A percentile compares a stretch with the other conserved stretches of the same genome.
These are phyloP conservation scores for Phycomyces nitens DNA, from an alignment of 192 early-diverging fungal genomes.

Conservation along the genomic window DNA sequence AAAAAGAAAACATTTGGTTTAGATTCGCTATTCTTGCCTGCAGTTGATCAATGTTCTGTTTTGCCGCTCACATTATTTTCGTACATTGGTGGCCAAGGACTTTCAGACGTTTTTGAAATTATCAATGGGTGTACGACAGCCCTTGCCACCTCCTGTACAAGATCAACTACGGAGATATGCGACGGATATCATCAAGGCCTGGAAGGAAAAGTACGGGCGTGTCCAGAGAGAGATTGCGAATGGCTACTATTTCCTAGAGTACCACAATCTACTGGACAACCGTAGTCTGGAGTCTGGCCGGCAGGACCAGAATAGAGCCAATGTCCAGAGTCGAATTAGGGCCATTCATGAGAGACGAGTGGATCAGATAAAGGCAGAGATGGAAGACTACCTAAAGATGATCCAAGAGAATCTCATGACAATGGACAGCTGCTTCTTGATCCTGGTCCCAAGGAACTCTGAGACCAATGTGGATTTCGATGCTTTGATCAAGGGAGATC, in stretches of 20 bases:
- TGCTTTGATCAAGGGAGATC: constrained; percentile 24
- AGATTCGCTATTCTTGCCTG: constrained; percentile 59
- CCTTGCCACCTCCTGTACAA: constrained; percentile 48
- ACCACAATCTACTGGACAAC: constrained; percentile 31
- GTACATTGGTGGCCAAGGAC: constrained; percentile 44
- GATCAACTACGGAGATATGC: constrained; percentile 44
- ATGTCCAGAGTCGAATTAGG: constrained; percentile 25
- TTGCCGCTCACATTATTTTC: constrained; percentile 61
- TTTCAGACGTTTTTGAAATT: constrained; percentile 54
- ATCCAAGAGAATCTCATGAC: constrained; percentile 41
- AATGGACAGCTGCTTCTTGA: constrained; percentile 50
- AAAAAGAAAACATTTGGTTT: not conserved
- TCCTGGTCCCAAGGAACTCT: constrained; percentile 45
- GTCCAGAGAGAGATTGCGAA: constrained; percentile 53
- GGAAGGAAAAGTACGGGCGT: constrained; percentile 54
- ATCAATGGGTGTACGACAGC: constrained; percentile 49
- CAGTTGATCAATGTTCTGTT: constrained; percentile 62
- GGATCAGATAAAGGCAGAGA: constrained; percentile 36
- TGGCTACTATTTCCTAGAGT: constrained; percentile 53
- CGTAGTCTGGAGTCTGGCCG: too few species aligned
- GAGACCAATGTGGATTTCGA: constrained; percentile 36
- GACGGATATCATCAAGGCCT: constrained; percentile 48
- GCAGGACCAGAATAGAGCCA: constrained; percentile 2
- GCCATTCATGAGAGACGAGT: constrained; percentile 34
- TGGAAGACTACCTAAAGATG: constrained; percentile 35